Evolutionary conservation across 768 basidiomycete species (phyloP).

Genomic region (Trametes meyenii): DNA sequence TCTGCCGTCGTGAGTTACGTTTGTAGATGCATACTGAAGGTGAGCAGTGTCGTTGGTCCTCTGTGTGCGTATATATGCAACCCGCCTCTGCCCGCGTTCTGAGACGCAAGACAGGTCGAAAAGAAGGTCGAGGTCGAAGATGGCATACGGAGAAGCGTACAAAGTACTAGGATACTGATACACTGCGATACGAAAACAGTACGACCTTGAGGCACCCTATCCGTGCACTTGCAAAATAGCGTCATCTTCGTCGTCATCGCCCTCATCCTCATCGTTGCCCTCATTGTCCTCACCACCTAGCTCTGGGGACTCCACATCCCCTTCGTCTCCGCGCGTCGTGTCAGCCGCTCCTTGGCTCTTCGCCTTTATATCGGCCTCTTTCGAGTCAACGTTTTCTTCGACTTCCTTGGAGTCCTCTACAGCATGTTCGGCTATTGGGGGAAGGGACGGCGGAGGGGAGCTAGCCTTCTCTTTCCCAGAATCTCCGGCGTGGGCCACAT

Average conservation of each 20-base stretch:
- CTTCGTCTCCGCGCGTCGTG: background rate
- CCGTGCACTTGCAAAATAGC: slow-evolving; percentile 27
- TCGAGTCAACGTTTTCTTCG: background rate
- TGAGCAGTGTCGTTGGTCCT: too few relatives aligned
- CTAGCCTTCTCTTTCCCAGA: slow-evolving; percentile 15
- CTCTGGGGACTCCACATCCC: background rate
- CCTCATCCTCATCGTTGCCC: slow-evolving; percentile 18
- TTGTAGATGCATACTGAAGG: too few relatives aligned
- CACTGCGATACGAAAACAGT: slow-evolving; percentile 7
- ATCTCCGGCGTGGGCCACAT: slow-evolving; percentile 9
- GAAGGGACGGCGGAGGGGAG: background rate
- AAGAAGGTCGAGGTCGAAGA: background rate
- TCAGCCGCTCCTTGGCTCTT: slow-evolving; percentile 1
- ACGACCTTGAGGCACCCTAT: slow-evolving; percentile 1
- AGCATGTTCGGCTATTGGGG: slow-evolving; percentile 13
- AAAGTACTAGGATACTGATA: slow-evolving; percentile 8
- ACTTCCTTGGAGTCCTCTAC: background rate
- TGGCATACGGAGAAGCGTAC: background rate
- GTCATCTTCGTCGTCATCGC: slow-evolving; percentile 30
- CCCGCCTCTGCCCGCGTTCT: too few relatives aligned
- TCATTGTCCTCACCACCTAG: background rate
- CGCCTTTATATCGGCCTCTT: slow-evolving; percentile 1
- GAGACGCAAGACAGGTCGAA: too few relatives aligned
- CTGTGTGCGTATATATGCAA: too few relatives aligned
- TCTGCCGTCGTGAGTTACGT: too few relatives aligned